Evolutionary conservation across 306 rosid species (phyloP), one percentile per base, ranked within the genome.

Genomic region (Prunus kanzakura): DNA sequence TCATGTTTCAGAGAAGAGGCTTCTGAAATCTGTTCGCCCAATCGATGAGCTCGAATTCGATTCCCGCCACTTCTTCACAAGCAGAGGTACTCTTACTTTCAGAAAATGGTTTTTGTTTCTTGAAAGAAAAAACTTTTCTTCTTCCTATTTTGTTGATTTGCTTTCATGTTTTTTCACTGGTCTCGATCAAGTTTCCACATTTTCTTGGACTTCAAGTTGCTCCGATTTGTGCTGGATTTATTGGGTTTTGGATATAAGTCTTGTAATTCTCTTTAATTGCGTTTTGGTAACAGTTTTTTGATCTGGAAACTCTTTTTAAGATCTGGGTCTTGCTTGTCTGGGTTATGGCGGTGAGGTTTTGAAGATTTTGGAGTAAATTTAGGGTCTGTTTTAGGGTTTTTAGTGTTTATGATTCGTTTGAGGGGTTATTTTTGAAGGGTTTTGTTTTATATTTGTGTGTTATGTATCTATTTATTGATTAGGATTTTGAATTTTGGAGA

Each of bases 1-100:
- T 73, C 69, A 64, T 77, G 73, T 82, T 78, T 73, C 75, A 65
- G 78, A 64, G 78, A 74, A 55, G 65, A 76, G 55, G 77, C 58
- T 73, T 66, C 51, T 11, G 71, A 56, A 79, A 72, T 75, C 81
- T 52, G 38, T 78, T 61, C 75, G 81, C 75, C 62, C 57, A 64
- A 76, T 86, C 86, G 84, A 86, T 88, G 89, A 89, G 91, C 90
- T 89, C 77, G 77, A 84, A 78, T 92, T 87, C 73, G 75, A 87
- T 92, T 92, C 89, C 92, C 90, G 92, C 93, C 91, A 88, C 86
- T 86, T 84, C 86, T 80, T 81, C 84, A 11, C 81, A 71, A 64
- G 76, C 81, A 35, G 61, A 86, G 97, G 97, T 91, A 80, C 87
- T 85, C 16, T 71, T 80, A 52, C 81, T 79, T 81, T 72, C 20